These are phyloP conservation scores for Cyclotella sp. DNA, from an alignment of 108 stramenopile species.

Conservation along the genomic window DNA sequence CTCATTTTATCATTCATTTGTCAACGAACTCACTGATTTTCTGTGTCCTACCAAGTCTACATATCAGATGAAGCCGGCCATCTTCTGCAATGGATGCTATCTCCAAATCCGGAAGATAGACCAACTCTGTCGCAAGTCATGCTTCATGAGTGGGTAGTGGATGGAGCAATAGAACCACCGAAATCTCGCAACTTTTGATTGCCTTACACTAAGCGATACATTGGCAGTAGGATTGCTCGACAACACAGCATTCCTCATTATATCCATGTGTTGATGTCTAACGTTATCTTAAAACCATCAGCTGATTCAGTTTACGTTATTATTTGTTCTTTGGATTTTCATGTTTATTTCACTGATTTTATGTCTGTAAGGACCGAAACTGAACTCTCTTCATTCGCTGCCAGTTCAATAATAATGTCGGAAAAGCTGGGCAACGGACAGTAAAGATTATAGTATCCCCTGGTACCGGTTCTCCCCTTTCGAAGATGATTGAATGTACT, in stretches of 20 bases:
- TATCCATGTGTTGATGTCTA: background rate
- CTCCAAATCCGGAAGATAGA: slow-evolving; percentile 54
- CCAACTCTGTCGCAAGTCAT: slow-evolving; percentile 60
- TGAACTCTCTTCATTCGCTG: background rate
- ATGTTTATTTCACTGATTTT: too few species aligned
- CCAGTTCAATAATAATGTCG: background rate
- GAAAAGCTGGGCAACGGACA: slow-evolving; percentile 9
- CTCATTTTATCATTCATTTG: background rate
- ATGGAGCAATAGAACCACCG: slow-evolving; percentile 43
- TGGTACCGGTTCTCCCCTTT: too few species aligned
- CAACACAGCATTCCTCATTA: background rate
- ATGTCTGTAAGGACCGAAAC: slow-evolving; percentile 8
- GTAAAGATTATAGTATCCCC: background rate
- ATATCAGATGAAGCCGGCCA: slow-evolving; percentile 49
- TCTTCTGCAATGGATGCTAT: slow-evolving; percentile 65
- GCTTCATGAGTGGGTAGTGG: slow-evolving; percentile 61
- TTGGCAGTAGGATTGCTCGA: background rate
- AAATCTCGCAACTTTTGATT: slow-evolving; percentile 6
- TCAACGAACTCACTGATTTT: background rate
- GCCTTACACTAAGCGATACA: background rate
- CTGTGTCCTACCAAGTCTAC: slow-evolving; percentile 26
- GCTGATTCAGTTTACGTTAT: background rate
- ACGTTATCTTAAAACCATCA: slow-evolving; percentile 12
- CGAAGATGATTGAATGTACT: too few species aligned
- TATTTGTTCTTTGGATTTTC: background rate